These are phyloP conservation scores for Canavalia ensiformis DNA, from an alignment of 306 rosid genomes.

Conservation along the genomic window DNA sequence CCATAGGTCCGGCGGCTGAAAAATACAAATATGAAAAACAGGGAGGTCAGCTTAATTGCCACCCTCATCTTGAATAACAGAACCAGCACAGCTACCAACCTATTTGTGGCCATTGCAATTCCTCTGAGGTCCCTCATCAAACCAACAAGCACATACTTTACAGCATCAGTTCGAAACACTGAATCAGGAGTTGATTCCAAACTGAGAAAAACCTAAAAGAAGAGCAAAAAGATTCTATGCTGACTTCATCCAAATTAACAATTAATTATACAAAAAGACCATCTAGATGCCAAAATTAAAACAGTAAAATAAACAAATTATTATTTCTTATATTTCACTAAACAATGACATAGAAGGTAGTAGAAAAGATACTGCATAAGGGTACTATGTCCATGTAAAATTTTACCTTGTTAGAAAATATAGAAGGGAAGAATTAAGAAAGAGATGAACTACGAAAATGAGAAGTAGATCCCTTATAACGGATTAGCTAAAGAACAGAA, in stretches of 20 bases:
- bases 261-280: constrained; percentile 29
- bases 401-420: not conserved
- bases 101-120: constrained; percentile 97
- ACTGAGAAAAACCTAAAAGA: constrained; percentile 78
- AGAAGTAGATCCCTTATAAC: not conserved
- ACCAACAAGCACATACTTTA: constrained; percentile 85
- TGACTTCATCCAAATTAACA: constrained; percentile 22
- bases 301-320: constrained; percentile 1
- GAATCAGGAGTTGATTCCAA: constrained; percentile 96
- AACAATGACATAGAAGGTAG: constrained; percentile 6
- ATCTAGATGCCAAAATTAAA: constrained; percentile 28
- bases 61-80: constrained; percentile 23
- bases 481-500: constrained; percentile 27
- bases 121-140: constrained; percentile 99
- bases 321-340: constrained; percentile 21
- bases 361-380: constrained; percentile 28
- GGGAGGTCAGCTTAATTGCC: constrained; percentile 31
- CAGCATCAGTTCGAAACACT: constrained; percentile 88
- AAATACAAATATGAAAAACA: constrained; percentile 42
- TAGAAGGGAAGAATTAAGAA: constrained; percentile 11
- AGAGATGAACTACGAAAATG: not conserved
- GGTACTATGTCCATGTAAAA: not conserved
- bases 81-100: constrained; percentile 58
- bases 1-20: constrained; percentile 95
- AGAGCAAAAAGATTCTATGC: constrained; percentile 29